A percentile compares a stretch with the other conserved stretches of the same genome.
Conservation (phyloP, 2,329 filamentous ascomycete genomes). For the Fusarium brachygibbosum region DNA sequence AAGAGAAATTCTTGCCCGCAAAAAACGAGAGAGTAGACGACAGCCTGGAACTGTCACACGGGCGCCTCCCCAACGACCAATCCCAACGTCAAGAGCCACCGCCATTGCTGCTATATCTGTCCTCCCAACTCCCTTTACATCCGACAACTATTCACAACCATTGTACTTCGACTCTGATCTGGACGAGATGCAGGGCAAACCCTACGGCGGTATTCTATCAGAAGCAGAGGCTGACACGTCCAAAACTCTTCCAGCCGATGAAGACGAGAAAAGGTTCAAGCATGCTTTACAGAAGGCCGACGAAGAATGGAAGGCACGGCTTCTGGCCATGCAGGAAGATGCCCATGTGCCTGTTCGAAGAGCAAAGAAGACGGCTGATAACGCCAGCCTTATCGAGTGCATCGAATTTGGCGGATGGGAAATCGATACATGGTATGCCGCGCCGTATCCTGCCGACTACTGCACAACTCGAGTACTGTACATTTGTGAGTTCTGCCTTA, state of each 20-base stretch:
- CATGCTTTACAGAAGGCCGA: slow-evolving; percentile 91
- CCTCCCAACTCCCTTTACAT: slow-evolving; percentile 69
- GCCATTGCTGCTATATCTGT: slow-evolving; percentile 41
- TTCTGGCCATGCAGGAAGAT: slow-evolving; percentile 71
- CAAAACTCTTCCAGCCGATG: slow-evolving; percentile 83
- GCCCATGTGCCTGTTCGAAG: slow-evolving; percentile 73
- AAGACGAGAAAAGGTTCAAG: slow-evolving; percentile 89
- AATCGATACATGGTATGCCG: slow-evolving; percentile 99
- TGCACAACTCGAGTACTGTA: slow-evolving; percentile 96
- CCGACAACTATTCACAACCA: slow-evolving; percentile 76
- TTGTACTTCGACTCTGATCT: slow-evolving; percentile 91
- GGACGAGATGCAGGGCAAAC: slow-evolving; percentile 91
- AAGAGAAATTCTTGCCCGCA: slow-evolving; percentile 55
- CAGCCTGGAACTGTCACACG: slow-evolving; percentile 39
- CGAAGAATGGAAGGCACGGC: slow-evolving; percentile 85
- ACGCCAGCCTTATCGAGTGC: slow-evolving; percentile 96
- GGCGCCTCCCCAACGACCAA: slow-evolving; percentile 45
- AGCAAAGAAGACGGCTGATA: slow-evolving; percentile 81
- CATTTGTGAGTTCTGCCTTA: slow-evolving; percentile 98
- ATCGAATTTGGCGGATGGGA: slow-evolving; percentile 98
- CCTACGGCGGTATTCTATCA: slow-evolving; percentile 92
- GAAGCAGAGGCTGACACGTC: slow-evolving; percentile 93
- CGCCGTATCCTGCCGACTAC: slow-evolving; percentile 98
- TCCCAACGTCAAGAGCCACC: slow-evolving; percentile 42
- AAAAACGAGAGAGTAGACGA: slow-evolving; percentile 52